Evolutionary conservation across 768 basidiomycete species (phyloP).

Genomic region (Phylloporus sp.): DNA sequence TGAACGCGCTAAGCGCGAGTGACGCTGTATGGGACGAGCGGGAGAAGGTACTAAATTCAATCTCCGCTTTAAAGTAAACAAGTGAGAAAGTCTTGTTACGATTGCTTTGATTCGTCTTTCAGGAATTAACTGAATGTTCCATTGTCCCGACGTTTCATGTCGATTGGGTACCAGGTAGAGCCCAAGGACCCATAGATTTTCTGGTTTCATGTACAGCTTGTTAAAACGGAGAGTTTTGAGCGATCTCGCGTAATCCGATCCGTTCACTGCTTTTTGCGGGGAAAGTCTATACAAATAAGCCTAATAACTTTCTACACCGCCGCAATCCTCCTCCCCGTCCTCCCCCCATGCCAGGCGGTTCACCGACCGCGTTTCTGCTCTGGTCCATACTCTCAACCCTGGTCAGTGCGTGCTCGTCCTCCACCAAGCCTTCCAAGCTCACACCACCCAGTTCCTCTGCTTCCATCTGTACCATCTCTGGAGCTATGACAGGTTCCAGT

Average conservation of each 20-base stretch:
- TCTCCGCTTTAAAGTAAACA: too few relatives aligned
- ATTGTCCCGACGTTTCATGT: too few relatives aligned
- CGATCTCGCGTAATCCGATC: background rate
- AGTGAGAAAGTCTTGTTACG: too few relatives aligned
- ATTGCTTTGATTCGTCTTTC: too few relatives aligned
- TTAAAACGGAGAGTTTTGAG: background rate
- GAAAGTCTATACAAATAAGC: conserved; percentile 13
- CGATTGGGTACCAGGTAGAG: too few relatives aligned
- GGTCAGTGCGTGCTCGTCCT: conserved; percentile 39
- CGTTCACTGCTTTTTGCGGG: conserved; percentile 17
- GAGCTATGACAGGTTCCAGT: conserved; percentile 73
- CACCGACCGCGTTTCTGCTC: conserved; percentile 68
- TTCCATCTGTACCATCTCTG: conserved; percentile 77
- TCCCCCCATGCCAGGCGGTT: conserved; percentile 63
- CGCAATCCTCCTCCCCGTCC: background rate
- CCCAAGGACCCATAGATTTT: too few relatives aligned
- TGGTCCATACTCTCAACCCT: conserved; percentile 70
- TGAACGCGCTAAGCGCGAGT: conserved; percentile 30
- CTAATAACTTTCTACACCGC: conserved; percentile 8
- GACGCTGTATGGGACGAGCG: conserved; percentile 32
- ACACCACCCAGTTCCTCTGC: conserved; percentile 48
- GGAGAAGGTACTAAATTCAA: conserved; percentile 28
- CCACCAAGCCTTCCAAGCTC: background rate
- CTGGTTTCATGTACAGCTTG: background rate
- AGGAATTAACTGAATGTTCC: too few relatives aligned